These are phyloP conservation scores for Solanum tarijense DNA, from an alignment of 257 asterid genomes.

Conservation along the genomic window DNA sequence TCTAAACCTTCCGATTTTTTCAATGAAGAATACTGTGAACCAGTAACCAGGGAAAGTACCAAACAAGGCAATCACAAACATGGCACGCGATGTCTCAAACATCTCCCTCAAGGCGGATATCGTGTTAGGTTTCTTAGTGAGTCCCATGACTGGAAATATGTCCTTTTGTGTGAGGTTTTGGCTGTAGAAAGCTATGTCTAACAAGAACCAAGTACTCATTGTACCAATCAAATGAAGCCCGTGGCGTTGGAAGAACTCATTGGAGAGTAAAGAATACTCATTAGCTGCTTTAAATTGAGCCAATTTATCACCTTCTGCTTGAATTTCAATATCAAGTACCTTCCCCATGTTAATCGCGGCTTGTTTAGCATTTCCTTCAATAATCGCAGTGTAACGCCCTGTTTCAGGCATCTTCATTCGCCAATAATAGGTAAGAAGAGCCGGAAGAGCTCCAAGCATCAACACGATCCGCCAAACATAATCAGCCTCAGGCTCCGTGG, in stretches of 20 bases:
- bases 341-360: conserved; percentile 47
- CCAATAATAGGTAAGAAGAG: conserved; percentile 46
- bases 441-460: conserved; percentile 49
- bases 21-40: conserved; percentile 43
- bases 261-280: conserved; percentile 22
- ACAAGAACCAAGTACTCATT: conserved; percentile 35
- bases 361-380: conserved; percentile 38
- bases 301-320: conserved; percentile 16
- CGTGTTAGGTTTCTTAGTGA: conserved; percentile 27
- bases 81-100: conserved; percentile 30
- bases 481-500: conserved; percentile 27
- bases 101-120: conserved; percentile 40
- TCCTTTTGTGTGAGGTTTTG: conserved; percentile 45
- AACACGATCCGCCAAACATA: conserved; percentile 29
- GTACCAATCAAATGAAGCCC: conserved; percentile 45
- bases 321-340: conserved; percentile 34
- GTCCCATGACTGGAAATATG: conserved; percentile 31
- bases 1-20: conserved; percentile 30
- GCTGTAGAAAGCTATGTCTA: conserved; percentile 45
- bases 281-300: conserved; percentile 2
- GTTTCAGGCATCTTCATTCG: conserved; percentile 67
- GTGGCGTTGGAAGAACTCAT: conserved; percentile 21
- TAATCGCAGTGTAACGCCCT: conserved; percentile 45
- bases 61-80: conserved; percentile 36
- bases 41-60: conserved; percentile 52